Evolutionary conservation across 139 green algal genomes (phyloP), one percentile per base, ranked within the genome.

Genomic region (Picochlorum sp.): DNA sequence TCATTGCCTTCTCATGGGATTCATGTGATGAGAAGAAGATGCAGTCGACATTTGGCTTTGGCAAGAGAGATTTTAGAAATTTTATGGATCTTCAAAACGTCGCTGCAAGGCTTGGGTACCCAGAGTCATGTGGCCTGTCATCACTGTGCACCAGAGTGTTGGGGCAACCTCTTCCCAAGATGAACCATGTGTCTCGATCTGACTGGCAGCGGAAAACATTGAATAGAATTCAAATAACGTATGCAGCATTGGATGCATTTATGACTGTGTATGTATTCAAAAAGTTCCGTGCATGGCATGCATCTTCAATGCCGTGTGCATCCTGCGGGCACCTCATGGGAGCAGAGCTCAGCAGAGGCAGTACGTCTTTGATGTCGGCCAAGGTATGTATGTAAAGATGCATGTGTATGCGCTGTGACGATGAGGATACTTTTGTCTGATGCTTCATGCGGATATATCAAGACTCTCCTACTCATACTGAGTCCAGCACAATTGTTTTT

Each of bases 401-500:
- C 9, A 15, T 44, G 28, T 37, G 7, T 18, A 28, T 1, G 13
- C 0, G 13, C 56, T 38, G 26, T 16, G 56, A 58, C 38, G 45
- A 21, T 18, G 59, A 67, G 60, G 23, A 57, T 13, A 38, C 26
- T 56, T 28, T 62, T 32, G 18, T 28, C 46, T 47, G 26, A 66
- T 14, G 62, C 60, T 16, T 34, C 13, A 34, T 76, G 70, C 41
- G 54, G 59, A 74, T 41, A 56, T 20, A 52, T 66, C n/a, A 15
- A 63, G 56, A 72, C 64, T 61, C 70, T 76, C 70, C 70, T 76
- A 76, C 70, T 76, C 70, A 76, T 76, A 62, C 70, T 72, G 64
- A 76, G 41, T 34, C 70, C 61, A 66, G 58, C n/a, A 38, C 18
- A 24, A 28, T 45, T 21, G 46, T 11, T 23, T 11, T 41, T 41